Evolutionary conservation across 768 basidiomycete species (phyloP).

Genomic region (Chiua virens): DNA sequence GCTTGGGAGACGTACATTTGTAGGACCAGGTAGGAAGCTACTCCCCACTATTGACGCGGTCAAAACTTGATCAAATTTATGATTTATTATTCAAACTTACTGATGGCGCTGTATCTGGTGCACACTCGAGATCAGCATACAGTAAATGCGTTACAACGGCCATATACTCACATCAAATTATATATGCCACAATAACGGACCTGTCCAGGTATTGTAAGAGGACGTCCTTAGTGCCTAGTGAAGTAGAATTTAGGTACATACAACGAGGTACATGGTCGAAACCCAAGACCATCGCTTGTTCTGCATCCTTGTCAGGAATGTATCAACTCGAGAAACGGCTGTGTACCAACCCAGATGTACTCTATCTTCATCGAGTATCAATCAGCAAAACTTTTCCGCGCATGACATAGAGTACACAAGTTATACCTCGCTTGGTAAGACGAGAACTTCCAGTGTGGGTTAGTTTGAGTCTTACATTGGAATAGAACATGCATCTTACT

Average conservation of each 20-base stretch:
- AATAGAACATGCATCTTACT: too few relatives aligned
- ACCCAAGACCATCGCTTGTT: background rate
- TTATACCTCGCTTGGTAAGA: too few relatives aligned
- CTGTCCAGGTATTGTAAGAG: background rate
- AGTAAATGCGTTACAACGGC: too few relatives aligned
- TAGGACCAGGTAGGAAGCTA: background rate
- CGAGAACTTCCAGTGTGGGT: too few relatives aligned
- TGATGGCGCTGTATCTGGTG: background rate
- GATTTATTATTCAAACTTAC: background rate
- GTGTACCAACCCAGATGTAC: background rate
- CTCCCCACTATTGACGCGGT: background rate
- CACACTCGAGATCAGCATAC: background rate
- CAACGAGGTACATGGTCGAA: background rate
- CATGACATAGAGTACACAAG: too few relatives aligned
- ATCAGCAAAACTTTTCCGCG: too few relatives aligned
- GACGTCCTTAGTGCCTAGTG: background rate
- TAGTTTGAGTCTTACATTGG: too few relatives aligned
- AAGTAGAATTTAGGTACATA: background rate
- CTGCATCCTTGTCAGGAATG: background rate
- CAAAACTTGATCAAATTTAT: too few relatives aligned
- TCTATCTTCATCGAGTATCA: background rate
- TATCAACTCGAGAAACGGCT: background rate
- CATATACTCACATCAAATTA: background rate
- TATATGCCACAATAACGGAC: constrained; percentile 2
- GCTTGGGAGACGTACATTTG: background rate